Conservation (phyloP, 2,329 filamentous ascomycete genomes). For the Nannizzia gypsea region DNA sequence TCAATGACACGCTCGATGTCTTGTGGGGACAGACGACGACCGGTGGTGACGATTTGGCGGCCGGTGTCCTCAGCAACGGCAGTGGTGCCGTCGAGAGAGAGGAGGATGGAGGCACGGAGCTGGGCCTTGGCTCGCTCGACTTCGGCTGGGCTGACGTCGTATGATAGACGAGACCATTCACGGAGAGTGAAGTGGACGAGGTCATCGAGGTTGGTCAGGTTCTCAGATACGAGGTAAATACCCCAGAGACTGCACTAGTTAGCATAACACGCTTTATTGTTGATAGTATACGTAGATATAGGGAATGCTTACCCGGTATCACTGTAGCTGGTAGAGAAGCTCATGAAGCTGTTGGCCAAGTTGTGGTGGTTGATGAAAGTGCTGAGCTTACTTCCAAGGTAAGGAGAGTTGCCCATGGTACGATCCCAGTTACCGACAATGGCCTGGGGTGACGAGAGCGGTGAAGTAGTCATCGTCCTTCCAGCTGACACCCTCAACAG, state of each 20-base stretch:
- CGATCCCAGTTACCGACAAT: constrained; percentile 99
- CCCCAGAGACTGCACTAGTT: constrained; percentile 70
- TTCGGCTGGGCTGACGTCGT: constrained; percentile 77
- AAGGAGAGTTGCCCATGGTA: constrained; percentile 91
- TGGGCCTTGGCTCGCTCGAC: constrained; percentile 98
- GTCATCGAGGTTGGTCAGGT: constrained; percentile 77
- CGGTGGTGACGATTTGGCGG: constrained; percentile 95
- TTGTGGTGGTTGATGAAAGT: constrained; percentile 86
- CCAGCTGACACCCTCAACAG: constrained; percentile 99
- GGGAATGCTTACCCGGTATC: constrained; percentile 71
- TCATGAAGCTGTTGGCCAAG: constrained; percentile 99
- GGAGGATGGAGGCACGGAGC: constrained; percentile 94
- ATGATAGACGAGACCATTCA: constrained; percentile 92
- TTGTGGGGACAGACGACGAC: constrained; percentile 75
- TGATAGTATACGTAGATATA: not conserved
- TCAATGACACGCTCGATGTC: constrained; percentile 92
- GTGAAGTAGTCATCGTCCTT: constrained; percentile 99
- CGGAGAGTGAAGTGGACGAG: constrained; percentile 96
- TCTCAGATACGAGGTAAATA: constrained; percentile 94
- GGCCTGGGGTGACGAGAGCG: constrained; percentile 89
- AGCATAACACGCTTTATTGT: constrained; percentile 8
- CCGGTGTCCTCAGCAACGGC: constrained; percentile 97
- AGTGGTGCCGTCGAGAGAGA: constrained; percentile 94
- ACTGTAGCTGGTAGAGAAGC: constrained; percentile 98
- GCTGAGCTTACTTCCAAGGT: constrained; percentile 97